These are phyloP conservation scores for Acer campestre DNA, from an alignment of 345 rosid genomes.

Conservation along the genomic window DNA sequence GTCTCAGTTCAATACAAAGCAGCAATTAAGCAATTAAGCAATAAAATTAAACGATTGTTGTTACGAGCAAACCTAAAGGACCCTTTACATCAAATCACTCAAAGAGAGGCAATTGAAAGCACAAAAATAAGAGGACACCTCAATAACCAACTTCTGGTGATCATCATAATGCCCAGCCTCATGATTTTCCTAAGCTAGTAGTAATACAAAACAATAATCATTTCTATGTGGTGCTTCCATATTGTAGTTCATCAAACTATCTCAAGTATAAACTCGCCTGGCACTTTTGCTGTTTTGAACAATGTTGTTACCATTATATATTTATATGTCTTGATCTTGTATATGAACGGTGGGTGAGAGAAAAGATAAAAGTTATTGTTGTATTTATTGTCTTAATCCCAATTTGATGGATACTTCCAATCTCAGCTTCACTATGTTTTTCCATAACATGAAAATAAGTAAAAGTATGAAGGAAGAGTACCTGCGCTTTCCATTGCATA, in stretches of 20 bases:
- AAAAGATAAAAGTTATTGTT: background rate
- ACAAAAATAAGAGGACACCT: background rate
- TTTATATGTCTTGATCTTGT: no score
- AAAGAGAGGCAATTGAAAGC: background rate
- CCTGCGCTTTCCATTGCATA: slow-evolving; percentile 62
- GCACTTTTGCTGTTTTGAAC: no score
- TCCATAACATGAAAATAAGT: background rate
- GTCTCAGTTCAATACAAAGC: background rate
- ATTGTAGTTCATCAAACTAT: no score
- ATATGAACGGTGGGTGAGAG: no score
- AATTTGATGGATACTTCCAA: background rate
- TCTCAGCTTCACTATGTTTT: background rate
- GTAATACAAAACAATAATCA: background rate
- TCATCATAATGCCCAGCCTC: background rate
- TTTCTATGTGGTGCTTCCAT: no score
- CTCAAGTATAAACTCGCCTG: no score
- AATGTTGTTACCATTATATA: no score
- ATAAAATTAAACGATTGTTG: background rate
- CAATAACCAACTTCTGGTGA: background rate
- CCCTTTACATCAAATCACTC: background rate
- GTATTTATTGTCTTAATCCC: background rate
- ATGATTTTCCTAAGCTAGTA: background rate
- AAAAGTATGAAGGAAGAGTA: slow-evolving; percentile 19
- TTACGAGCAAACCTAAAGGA: slow-evolving; percentile 1
- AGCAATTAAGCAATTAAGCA: background rate